Base-by-base conservation (phyloP, 2,329 filamentous ascomycete genomes). In the Stemphylium lycopersici region DNA sequence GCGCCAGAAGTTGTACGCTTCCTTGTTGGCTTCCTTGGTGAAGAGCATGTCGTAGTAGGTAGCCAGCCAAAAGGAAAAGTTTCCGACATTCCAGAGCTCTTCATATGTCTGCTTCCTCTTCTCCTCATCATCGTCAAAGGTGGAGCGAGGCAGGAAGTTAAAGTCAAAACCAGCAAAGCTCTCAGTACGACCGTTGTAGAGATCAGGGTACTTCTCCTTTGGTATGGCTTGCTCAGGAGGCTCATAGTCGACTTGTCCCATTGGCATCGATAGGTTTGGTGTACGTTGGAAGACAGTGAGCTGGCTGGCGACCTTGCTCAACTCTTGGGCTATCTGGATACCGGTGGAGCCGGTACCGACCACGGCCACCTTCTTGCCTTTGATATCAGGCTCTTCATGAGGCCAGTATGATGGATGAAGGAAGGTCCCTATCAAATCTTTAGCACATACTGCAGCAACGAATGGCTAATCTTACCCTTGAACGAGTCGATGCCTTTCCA, bases 221-320 rank as follows among this genome's bases (percentile, higher is more conserved):
- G 56, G 24, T 6, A 57, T 7, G 7, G 81, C 73, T 64, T 87
- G 81, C 55, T 83, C 78, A n/a, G 39, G 15, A 7, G n/a, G 16
- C 2, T 48, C 39, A 18, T 62, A 65, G 4, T 64, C 24, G 16
- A 58, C 38, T 43, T 67, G 56, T n/a, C 38, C 38, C 67, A 72
- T 69, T 12, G 68, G 65, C 2, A 69, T 16, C 1, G 62, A 50
- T 39, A 58, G 57, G 43, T 65, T 70, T 0, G 86, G 85, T 0
- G 85, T 88, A 2, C 87, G 80, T 65, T 88, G 84, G 71, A 88
- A 88, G 36, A 89, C 81, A 3, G 72, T 78, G 0, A 89, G 41
- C 38, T 69, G 67, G 5, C 75, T 77, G 0, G 80, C 84, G 7
- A 78, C 65, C 1, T 80, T 79, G 3, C 79, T 83, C 74, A 81